Base-by-base conservation (phyloP, 176 grass and related monocot genomes). In the Oryza brachyantha region DNA sequence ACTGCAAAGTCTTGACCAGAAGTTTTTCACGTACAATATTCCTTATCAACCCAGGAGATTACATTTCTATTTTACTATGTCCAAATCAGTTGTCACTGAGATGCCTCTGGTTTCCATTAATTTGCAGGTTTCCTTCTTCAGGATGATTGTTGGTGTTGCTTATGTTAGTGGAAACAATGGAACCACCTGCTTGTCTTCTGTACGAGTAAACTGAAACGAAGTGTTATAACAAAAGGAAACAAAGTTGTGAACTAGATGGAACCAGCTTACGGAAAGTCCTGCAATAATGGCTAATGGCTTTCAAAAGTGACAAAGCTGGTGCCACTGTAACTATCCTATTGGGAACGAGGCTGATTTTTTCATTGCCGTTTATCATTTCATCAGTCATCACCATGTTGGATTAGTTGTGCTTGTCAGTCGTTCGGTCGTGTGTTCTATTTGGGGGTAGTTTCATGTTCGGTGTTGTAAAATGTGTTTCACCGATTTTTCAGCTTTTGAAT, bases 381-480 rank as follows among this genome's bases (percentile, higher is more conserved):
- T 32, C 31, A 32, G 31, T 32, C 31, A 28, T 64, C 61, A 7
- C 35, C 68, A 67, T 67, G 35, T 54, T 72, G 62, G 36, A 16
- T 67, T 63, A 59, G 66, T 12, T 36, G 58, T 50, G 14, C 66
- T 11, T 25, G 55, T 71, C 24, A 17, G 11, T 61, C 5, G 32
- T 37, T 72, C n/a, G 21, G 31, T n/a, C n/a, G 27, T 42, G 28
- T 87, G 61, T 73, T 61, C 17, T 21, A 35, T 22, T 66, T 72
- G 59, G 32, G 36, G 52, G 27, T 42, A 32, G 35, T 37, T 9
- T 61, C 43, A 58, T 67, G n/a, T 60, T 74, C 73, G 46, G 66
- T 78, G 80, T 83, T 88, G 80, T 88, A 68, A 65, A 73, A 75
- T 61, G 37, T 36, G 48, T 34, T 76, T 43, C 37, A 61, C n/a